Conservation (phyloP, 306 rosid species). For the Cucurbita moschata region DNA sequence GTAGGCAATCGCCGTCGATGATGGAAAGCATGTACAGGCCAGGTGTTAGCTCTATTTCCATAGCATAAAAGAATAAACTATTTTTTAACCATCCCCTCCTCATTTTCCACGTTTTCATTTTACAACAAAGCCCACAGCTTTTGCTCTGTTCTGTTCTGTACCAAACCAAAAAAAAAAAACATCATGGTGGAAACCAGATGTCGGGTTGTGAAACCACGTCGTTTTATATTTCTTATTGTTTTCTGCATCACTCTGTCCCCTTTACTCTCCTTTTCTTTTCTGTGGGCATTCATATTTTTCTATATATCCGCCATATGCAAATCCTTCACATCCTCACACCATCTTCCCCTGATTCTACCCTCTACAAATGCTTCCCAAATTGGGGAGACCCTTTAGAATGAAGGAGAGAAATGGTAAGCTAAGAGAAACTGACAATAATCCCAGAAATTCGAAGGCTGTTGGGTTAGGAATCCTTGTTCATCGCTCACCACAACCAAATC, state of each 20-base stretch:
- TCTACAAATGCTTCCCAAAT: neutral
- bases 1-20: too few relatives aligned
- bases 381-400: neutral
- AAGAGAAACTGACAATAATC: neutral
- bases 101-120: slow-evolving; percentile 1
- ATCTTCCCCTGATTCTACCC: neutral
- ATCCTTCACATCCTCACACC: neutral
- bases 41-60: too few relatives aligned
- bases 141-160: neutral
- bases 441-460: slow-evolving; percentile 4
- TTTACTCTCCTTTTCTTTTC: neutral
- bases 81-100: neutral
- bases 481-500: slow-evolving; percentile 10
- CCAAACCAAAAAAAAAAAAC: neutral
- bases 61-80: neutral
- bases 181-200: neutral
- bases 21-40: too few relatives aligned
- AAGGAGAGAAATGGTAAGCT: neutral
- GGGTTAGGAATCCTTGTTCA: slow-evolving; percentile 29
- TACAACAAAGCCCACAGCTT: neutral
- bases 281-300: neutral
- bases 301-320: neutral
- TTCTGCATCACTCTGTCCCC: neutral
- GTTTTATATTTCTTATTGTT: neutral
- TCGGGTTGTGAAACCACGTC: neutral